phyloP scores from a whole-genome alignment of 1,284 basidiomycete genomes.

The Athelia sp. region DNA sequence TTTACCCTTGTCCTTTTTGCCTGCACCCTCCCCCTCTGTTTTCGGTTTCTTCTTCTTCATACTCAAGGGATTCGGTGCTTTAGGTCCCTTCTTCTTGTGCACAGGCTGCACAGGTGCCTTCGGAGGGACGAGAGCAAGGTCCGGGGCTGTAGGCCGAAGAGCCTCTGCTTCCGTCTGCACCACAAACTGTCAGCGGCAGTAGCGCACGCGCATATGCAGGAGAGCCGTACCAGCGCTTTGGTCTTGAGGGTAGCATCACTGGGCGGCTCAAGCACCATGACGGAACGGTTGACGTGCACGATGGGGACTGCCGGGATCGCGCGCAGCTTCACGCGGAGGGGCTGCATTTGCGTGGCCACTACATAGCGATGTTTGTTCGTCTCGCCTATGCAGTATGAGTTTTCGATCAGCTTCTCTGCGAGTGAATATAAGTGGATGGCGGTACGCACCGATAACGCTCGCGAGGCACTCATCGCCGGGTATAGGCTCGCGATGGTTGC shows the following conservation, averaged over 20 bases:
- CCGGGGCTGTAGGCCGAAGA: conserved; percentile 41
- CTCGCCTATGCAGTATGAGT: conserved; percentile 38
- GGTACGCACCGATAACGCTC: conserved; percentile 71
- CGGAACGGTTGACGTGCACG: conserved; percentile 84
- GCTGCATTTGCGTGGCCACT: conserved; percentile 73
- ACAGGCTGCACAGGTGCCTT: conserved; percentile 30
- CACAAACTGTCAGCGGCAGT: conserved; percentile 1
- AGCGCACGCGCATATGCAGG: not conserved
- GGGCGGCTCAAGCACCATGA: conserved; percentile 87
- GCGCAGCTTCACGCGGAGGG: conserved; percentile 63
- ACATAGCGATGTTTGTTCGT: conserved; percentile 90
- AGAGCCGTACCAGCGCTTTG: conserved; percentile 55
- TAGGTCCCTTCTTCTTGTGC: conserved; percentile 67
- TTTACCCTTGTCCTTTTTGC: not conserved
- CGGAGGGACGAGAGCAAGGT: conserved; percentile 35
- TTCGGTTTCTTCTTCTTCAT: conserved; percentile 65
- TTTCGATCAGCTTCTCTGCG: conserved; percentile 1
- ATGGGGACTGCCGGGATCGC: conserved; percentile 79
- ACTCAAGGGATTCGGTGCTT: conserved; percentile 90
- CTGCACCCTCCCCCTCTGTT: not conserved
- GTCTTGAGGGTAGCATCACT: conserved; percentile 67
- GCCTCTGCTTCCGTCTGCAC: conserved; percentile 52
- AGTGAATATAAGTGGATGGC: conserved; percentile 4
- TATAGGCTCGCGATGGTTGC: conserved; percentile 87
- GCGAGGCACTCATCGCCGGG: conserved; percentile 80